Conservation (phyloP, 257 asterid species). For the Solanum ahanhuiri region DNA sequence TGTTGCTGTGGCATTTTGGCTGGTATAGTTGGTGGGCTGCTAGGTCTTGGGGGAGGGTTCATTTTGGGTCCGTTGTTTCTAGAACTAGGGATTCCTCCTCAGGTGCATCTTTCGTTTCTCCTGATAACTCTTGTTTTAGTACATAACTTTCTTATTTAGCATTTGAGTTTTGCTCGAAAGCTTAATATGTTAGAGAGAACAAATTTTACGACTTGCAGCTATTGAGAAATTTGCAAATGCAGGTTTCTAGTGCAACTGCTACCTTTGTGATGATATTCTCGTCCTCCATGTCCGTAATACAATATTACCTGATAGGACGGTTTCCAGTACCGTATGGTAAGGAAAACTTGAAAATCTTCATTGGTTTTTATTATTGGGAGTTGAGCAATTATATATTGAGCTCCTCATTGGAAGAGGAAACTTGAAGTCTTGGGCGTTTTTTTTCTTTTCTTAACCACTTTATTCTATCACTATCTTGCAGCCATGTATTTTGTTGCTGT, state of each 20-base stretch:
- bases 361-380: neutral
- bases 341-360: neutral
- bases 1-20: constrained; percentile 47
- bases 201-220: neutral
- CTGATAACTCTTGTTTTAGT: neutral
- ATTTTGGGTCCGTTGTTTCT: constrained; percentile 48
- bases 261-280: constrained; percentile 45
- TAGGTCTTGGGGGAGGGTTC: constrained; percentile 70
- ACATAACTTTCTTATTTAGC: neutral
- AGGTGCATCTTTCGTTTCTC: constrained; percentile 17
- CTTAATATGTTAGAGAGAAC: neutral
- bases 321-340: constrained; percentile 45
- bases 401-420: neutral
- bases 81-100: constrained; percentile 61
- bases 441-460: neutral
- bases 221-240: neutral
- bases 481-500: constrained; percentile 44
- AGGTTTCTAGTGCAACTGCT: constrained; percentile 64
- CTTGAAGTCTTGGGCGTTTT: neutral
- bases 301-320: constrained; percentile 40
- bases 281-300: constrained; percentile 53
- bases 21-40: constrained; percentile 54
- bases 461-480: constrained; percentile 10
- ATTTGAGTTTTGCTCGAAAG: neutral
- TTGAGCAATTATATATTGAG: neutral